Evolutionary conservation across 345 rosid genomes (phyloP).

Genomic region (Trapa bicornis): DNA sequence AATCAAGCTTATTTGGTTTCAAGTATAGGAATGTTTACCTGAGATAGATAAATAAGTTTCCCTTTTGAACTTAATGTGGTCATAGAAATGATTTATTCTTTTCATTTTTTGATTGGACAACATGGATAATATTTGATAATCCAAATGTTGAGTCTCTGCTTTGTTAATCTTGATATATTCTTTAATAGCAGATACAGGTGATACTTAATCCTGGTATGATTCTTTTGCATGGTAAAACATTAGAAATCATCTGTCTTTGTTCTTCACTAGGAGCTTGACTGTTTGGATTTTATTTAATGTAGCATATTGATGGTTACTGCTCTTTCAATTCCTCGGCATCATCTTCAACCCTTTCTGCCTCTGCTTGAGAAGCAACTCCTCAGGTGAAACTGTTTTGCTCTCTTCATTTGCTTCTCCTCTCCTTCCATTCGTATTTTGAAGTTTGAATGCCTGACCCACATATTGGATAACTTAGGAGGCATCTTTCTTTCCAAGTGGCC

Average conservation of each 20-base stretch:
- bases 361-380: not conserved
- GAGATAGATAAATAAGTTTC: not conserved
- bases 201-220: not conserved
- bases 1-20: not conserved
- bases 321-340: not conserved
- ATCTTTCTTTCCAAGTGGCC: conserved; percentile 1
- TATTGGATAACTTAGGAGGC: not conserved
- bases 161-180: not conserved
- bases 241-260: not conserved
- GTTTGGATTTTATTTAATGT: not conserved
- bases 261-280: not conserved
- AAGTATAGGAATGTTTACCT: not conserved
- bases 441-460: not conserved
- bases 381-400: not conserved
- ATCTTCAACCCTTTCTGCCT: not conserved
- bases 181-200: not conserved
- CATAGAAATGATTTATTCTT: not conserved
- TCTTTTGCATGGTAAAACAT: not conserved
- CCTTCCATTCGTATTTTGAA: not conserved
- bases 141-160: not conserved
- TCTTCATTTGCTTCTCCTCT: not conserved
- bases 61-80: not conserved
- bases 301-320: not conserved
- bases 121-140: not conserved
- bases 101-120: not conserved